Evolutionary conservation across 1,284 basidiomycete species (phyloP).

Genomic region (Uromyces viciae-fabae): DNA sequence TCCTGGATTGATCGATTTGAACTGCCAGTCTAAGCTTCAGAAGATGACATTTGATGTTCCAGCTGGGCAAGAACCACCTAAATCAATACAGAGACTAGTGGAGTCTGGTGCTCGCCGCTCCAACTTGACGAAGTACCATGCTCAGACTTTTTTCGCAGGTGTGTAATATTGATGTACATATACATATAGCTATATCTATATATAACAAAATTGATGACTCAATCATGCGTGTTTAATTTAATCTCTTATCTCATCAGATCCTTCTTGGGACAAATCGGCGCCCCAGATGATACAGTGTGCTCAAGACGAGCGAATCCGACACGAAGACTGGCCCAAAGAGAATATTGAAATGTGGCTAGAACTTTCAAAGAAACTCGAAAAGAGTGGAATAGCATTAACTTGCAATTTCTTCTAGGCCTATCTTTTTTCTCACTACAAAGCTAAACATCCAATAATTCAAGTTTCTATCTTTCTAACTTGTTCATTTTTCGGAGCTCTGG

Average conservation of each 20-base stretch:
- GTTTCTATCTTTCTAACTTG: not conserved
- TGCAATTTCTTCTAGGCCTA: slow-evolving; percentile 31
- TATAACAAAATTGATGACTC: not conserved
- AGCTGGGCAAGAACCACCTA: not conserved
- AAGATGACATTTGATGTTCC: slow-evolving; percentile 7
- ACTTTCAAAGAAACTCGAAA: slow-evolving; percentile 7
- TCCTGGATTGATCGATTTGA: slow-evolving; percentile 18
- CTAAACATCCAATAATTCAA: not conserved
- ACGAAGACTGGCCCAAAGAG: slow-evolving; percentile 6
- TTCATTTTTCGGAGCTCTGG: too few species aligned
- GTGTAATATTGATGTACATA: not conserved
- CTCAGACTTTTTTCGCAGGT: slow-evolving; percentile 1
- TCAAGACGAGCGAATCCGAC: slow-evolving; percentile 2
- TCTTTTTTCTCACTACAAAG: too few species aligned
- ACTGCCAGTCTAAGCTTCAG: slow-evolving; percentile 1
- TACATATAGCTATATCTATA: not conserved
- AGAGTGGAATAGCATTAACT: slow-evolving; percentile 18
- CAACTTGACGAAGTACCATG: not conserved
- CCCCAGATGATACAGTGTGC: not conserved
- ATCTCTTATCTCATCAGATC: not conserved
- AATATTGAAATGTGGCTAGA: slow-evolving; percentile 17
- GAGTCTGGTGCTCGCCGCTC: not conserved
- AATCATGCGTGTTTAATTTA: not conserved
- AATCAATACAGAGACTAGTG: not conserved
- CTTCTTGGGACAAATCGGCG: slow-evolving; percentile 24